phyloP scores from a whole-genome alignment of 768 basidiomycete species.

The Russula brevipes region DNA sequence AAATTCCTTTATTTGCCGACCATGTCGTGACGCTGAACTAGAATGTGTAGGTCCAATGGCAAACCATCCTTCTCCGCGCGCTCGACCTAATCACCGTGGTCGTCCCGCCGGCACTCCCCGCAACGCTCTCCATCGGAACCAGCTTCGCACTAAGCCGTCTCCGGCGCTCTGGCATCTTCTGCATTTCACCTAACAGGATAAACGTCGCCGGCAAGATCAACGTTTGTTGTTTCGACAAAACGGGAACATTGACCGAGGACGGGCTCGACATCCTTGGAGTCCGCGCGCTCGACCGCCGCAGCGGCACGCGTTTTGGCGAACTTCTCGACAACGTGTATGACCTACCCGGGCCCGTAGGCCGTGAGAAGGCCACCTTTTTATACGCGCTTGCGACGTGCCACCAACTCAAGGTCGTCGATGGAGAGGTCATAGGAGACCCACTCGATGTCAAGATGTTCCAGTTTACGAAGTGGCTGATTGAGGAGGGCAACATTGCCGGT shows the following conservation, averaged over 20 bases:
- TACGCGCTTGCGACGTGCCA: slow-evolving; percentile 96
- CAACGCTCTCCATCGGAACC: slow-evolving; percentile 94
- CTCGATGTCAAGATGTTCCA: slow-evolving; percentile 97
- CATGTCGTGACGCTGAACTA: slow-evolving; percentile 13
- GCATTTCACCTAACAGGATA: slow-evolving; percentile 92
- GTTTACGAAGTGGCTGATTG: slow-evolving; percentile 93
- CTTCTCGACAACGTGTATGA: slow-evolving; percentile 83
- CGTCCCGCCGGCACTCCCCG: slow-evolving; percentile 94
- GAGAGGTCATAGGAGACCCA: slow-evolving; percentile 89
- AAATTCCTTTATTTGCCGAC: slow-evolving; percentile 29
- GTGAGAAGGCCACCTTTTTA: slow-evolving; percentile 76
- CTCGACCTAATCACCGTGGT: slow-evolving; percentile 95
- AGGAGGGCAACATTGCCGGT: slow-evolving; percentile 77
- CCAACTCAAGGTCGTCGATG: slow-evolving; percentile 85
- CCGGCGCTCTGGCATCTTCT: slow-evolving; percentile 84
- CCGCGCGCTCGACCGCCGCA: slow-evolving; percentile 69
- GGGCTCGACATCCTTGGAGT: slow-evolving; percentile 96
- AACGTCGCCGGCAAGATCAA: slow-evolving; percentile 96
- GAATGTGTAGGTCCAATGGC: slow-evolving; percentile 66
- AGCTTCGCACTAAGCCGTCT: slow-evolving; percentile 90
- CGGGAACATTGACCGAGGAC: slow-evolving; percentile 96
- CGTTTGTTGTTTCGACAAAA: slow-evolving; percentile 98
- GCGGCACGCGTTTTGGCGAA: slow-evolving; percentile 71
- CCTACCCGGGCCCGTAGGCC: slow-evolving; percentile 51
- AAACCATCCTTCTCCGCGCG: slow-evolving; percentile 86